Conservation (phyloP, 148 eudicot genomes). For the Salicornia ramosissima region DNA sequence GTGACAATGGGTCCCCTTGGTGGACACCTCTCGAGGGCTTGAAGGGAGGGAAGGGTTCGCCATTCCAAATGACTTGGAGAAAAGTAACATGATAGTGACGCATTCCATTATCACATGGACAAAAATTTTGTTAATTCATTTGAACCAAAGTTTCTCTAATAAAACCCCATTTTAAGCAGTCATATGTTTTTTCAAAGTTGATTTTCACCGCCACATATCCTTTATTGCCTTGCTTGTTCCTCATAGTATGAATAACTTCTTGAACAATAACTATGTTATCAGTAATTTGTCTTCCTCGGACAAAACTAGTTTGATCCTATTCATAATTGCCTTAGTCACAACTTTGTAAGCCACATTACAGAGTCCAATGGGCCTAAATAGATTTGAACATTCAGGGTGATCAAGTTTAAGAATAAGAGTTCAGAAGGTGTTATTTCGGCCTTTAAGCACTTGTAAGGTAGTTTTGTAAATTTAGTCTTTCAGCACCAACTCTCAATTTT, state of each 20-base stretch:
- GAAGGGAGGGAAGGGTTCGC: not conserved
- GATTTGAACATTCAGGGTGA: not conserved
- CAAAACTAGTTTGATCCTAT: not conserved
- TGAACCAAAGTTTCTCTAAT: not conserved
- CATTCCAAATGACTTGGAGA: not conserved
- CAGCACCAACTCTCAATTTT: not conserved
- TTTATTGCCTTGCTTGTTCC: not conserved
- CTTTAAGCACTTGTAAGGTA: not conserved
- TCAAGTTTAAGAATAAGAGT: not conserved
- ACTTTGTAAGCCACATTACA: not conserved
- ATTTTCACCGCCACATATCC: not conserved
- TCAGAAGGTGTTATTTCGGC: not conserved
- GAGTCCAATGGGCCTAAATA: not conserved
- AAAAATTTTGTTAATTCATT: too few relatives aligned
- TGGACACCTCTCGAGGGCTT: not conserved
- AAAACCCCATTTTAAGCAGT: not conserved
- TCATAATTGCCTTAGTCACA: not conserved
- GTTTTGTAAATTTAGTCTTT: too few relatives aligned
- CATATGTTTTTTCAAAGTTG: not conserved
- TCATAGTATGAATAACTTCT: not conserved
- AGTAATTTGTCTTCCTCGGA: not conserved
- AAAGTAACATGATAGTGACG: not conserved
- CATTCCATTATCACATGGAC: not conserved
- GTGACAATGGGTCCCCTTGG: not conserved
- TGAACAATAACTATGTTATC: not conserved